phyloP scores from a whole-genome alignment of 1,284 basidiomycete genomes.

The Peniophora sp. region DNA sequence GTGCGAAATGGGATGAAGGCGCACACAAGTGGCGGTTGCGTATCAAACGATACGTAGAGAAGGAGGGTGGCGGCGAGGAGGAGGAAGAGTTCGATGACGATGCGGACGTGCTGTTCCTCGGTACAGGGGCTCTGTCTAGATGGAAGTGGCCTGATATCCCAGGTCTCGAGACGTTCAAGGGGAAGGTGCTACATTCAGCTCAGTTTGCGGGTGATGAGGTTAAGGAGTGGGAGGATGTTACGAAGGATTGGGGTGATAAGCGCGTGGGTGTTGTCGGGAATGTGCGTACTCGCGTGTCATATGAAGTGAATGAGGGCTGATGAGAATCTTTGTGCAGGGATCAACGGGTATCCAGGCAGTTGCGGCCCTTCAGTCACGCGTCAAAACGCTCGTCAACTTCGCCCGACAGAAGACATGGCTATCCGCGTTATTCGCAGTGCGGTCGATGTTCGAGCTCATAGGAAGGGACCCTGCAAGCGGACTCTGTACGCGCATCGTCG shows the following conservation, averaged over 20 bases:
- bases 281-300: constrained; percentile 25
- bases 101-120: constrained; percentile 45
- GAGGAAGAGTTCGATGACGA: constrained; percentile 40
- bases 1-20: constrained; percentile 42
- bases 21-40: constrained; percentile 46
- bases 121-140: constrained; percentile 38
- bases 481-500: constrained; percentile 36
- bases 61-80: constrained; percentile 6
- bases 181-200: constrained; percentile 47
- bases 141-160: constrained; percentile 56
- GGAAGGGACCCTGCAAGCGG: constrained; percentile 23
- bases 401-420: constrained; percentile 60
- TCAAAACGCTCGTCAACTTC: constrained; percentile 44
- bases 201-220: constrained; percentile 42
- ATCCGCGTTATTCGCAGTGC: constrained; percentile 37
- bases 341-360: constrained; percentile 62
- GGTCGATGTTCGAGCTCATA: constrained; percentile 29
- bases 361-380: constrained; percentile 46
- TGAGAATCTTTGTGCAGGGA: no score
- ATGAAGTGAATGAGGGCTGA: no score
- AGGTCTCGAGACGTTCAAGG: constrained; percentile 43
- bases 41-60: constrained; percentile 24
- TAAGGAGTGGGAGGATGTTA: constrained; percentile 36
- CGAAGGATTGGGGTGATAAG: constrained; percentile 45
- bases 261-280: constrained; percentile 53